phyloP scores from a whole-genome alignment of 2,329 filamentous ascomycete species.

The Calycina marina region DNA sequence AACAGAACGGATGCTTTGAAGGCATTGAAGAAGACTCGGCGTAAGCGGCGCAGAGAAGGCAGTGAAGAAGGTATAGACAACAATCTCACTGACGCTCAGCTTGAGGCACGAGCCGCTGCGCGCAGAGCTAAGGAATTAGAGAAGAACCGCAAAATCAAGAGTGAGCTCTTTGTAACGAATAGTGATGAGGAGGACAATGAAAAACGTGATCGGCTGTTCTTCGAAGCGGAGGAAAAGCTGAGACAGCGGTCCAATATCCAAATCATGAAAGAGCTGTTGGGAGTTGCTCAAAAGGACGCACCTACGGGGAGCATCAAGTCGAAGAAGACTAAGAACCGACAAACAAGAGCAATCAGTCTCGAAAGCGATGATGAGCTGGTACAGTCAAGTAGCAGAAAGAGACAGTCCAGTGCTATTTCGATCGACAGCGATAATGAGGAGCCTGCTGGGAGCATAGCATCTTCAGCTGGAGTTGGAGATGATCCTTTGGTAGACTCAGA shows the following conservation, averaged over 20 bases:
- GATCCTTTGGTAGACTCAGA: constrained; percentile 20
- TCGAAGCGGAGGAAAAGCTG: constrained; percentile 56
- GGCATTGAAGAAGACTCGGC: constrained; percentile 44
- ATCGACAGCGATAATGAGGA: constrained; percentile 21
- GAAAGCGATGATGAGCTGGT: constrained; percentile 20
- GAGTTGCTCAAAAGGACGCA: constrained; percentile 12
- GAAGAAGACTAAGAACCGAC: constrained; percentile 13
- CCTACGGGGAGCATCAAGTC: constrained; percentile 6
- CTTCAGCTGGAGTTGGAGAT: constrained; percentile 13
- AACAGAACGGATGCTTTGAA: constrained; percentile 38
- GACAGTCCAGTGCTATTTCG: constrained; percentile 6
- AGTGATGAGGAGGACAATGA: constrained; percentile 84
- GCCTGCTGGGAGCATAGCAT: constrained; percentile 14
- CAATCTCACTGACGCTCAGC: constrained; percentile 43
- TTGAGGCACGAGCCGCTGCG: constrained; percentile 43
- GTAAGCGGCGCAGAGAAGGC: constrained; percentile 22
- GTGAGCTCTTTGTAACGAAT: constrained; percentile 62
- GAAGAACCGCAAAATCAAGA: constrained; percentile 70
- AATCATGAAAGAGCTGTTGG: constrained; percentile 19
- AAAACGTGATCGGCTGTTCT: constrained; percentile 62
- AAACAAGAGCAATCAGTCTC: constrained; percentile 9
- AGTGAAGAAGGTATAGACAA: constrained; percentile 29
- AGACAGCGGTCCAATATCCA: constrained; percentile 32
- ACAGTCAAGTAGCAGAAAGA: constrained; percentile 6
- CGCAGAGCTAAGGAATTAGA: constrained; percentile 57